phyloP scores from a whole-genome alignment of 2,329 filamentous ascomycete species.

The Fusarium incarnatum region DNA sequence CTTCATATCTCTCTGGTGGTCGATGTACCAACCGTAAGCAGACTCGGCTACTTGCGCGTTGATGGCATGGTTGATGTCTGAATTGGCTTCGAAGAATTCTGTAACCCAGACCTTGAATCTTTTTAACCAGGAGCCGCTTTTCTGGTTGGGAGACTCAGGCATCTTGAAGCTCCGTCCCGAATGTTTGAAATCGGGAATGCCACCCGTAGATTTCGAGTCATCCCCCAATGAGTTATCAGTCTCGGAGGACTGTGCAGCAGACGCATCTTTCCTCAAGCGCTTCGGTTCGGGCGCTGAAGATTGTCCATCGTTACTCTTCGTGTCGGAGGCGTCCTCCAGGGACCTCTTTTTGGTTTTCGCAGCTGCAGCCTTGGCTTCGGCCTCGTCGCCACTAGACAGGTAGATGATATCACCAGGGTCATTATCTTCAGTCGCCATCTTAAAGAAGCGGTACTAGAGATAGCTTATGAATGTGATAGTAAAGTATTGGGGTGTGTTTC shows the following conservation, averaged over 20 bases:
- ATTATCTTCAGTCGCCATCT: slow-evolving; percentile 36
- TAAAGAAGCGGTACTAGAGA: neutral
- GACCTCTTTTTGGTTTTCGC: slow-evolving; percentile 46
- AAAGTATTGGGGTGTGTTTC: neutral
- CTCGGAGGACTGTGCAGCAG: slow-evolving; percentile 7
- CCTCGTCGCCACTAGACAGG: slow-evolving; percentile 45
- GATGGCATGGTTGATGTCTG: slow-evolving; percentile 36
- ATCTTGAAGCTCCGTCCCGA: slow-evolving; percentile 43
- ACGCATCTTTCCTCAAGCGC: slow-evolving; percentile 34
- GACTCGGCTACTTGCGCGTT: slow-evolving; percentile 40
- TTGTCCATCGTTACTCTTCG: slow-evolving; percentile 12
- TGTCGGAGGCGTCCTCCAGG: slow-evolving; percentile 41
- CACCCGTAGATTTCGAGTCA: slow-evolving; percentile 8
- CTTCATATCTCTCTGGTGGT: slow-evolving; percentile 48
- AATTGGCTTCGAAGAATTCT: slow-evolving; percentile 48
- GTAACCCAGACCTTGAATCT: slow-evolving; percentile 52
- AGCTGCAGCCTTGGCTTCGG: neutral
- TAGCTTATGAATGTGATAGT: neutral
- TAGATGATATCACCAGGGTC: slow-evolving; percentile 42
- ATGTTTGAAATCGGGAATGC: slow-evolving; percentile 39
- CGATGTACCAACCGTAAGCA: slow-evolving; percentile 50
- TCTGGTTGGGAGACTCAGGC: slow-evolving; percentile 45
- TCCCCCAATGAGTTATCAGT: slow-evolving; percentile 43
- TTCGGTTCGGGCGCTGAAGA: slow-evolving; percentile 34
- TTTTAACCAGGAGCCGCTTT: slow-evolving; percentile 51